Evolutionary conservation across 306 rosid species (phyloP), one percentile per base, ranked within the genome.

Genomic region (Vachellia collinsii): DNA sequence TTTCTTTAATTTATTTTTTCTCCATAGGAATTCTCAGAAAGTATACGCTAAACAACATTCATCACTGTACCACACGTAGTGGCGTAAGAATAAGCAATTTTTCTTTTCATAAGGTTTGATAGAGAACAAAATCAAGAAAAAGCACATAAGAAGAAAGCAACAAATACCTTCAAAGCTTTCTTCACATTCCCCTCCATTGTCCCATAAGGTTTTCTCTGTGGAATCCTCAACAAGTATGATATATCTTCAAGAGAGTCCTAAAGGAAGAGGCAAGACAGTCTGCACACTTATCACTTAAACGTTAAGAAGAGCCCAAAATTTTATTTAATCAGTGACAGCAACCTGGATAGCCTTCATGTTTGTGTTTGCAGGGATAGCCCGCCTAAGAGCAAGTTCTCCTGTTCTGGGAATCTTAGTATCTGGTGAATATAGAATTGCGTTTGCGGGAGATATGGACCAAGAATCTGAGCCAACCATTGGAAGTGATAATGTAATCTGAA

Each of bases 101-200:
- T 56, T 44, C 71, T 41, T 77, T 50, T 42, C 22, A 19, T 11
- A 59, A 4, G 37, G 65, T 22, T 17, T 67, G 29, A 50, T 23
- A 12, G 13, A 61, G 51, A 74, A 80, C 64, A 29, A 77, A 34
- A 69, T 23, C 11, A n/a, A 48, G 38, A 19, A 56, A 56, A 75
- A 29, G 10, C 8, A 13, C 16, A 29, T n/a, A 51, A 6, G 1
- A 50, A 7, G 7, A 4, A 51, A 71, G 13, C 36, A 14, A 76
- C 62, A 61, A 19, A 78, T 82, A 93, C 97, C 94, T 94, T 93
- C 68, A 93, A 87, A 72, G 92, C 93, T 91, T 90, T 94, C 90
- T 94, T 93, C 79, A 94, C 97, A 88, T 88, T 91, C 77, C 95
- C 92, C 85, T 94, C 97, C 99, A 94, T 94, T 54, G 97, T 90